Evolutionary conservation across 1,139 yeast genomes (phyloP).

Genomic region (Saccharomyces hybrid): DNA sequence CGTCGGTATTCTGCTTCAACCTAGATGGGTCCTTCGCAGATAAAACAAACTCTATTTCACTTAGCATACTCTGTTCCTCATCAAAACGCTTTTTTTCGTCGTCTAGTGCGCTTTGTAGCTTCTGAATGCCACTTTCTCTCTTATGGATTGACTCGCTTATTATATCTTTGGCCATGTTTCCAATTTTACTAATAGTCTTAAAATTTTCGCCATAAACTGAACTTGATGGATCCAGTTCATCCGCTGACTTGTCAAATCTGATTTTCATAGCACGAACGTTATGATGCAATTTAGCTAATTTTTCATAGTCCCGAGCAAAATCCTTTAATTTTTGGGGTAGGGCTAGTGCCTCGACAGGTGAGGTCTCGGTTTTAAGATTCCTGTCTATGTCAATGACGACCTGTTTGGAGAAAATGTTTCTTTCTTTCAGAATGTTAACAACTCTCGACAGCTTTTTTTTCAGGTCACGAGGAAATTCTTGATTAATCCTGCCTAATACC

Average conservation of each 20-base stretch:
- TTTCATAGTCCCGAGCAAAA: constrained; percentile 13
- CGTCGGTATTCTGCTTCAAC: constrained; percentile 8
- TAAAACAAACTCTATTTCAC: constrained; percentile 26
- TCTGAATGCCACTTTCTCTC: constrained; percentile 15
- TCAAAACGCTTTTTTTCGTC: constrained; percentile 19
- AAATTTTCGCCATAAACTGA: constrained; percentile 26
- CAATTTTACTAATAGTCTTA: constrained; percentile 25
- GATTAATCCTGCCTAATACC: constrained; percentile 26
- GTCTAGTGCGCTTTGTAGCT: constrained; percentile 17
- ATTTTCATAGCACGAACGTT: constrained; percentile 19
- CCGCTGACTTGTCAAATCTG: constrained; percentile 27
- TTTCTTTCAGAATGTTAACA: constrained; percentile 68
- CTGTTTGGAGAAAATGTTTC: constrained; percentile 46
- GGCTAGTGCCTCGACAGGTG: constrained; percentile 5
- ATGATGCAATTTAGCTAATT: constrained; percentile 17
- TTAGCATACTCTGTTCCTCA: constrained; percentile 20
- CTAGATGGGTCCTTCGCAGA: constrained; percentile 23
- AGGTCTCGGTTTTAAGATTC: constrained; percentile 2
- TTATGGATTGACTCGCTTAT: constrained; percentile 16
- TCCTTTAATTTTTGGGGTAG: constrained; percentile 17
- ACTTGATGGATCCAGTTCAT: constrained; percentile 25
- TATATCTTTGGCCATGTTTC: constrained; percentile 21
- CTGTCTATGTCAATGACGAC: constrained; percentile 40
- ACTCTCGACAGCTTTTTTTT: constrained; percentile 58
- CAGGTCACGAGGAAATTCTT: constrained; percentile 29